Base-by-base conservation (phyloP, 2,329 filamentous ascomycete species). In the Ascochyta koolunga region DNA sequence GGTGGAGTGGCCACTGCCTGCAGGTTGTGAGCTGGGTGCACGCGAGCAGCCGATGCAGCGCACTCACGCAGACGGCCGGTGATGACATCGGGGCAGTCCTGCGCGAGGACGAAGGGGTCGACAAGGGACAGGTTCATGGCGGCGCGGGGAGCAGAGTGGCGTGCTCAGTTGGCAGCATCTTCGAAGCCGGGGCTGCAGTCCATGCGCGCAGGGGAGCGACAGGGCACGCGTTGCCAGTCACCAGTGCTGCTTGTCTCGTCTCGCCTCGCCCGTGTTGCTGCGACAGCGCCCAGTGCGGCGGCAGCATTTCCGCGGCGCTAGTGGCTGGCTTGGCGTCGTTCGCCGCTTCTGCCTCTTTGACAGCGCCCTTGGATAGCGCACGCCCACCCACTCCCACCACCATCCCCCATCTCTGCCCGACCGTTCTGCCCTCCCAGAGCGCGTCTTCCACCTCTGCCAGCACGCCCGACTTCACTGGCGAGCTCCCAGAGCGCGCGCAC, bases 41-140 rank as follows among this genome's bases (percentile, higher is more conserved):
- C 8, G 10, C 4, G 5, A 41, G 32, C 29, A 59, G 15, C 55
- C 56, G 66, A 59, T 54, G 53, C 59, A 59, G 53, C 64, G 55
- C 48, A 75, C 78, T 68, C 79, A 84, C 93, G 89, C 60, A 99
- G 88, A 53, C 89, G 93, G 70, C 91, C 91, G 29, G 90, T 93
- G 62, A 96, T 89, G 58, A 90, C 87, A 71, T 97, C 93, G 48
- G 93, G 93, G 73, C 95, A 96, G 78, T 97, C 93, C 77, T 88
- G 85, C 22, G 86, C 86, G 58, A 89, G 81, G 61, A 88, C 83
- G 68, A 89, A 89, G 21, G 88, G 88, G 71, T 91, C 88, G 59
- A 87, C 82, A 36, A 91, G 82, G 46, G 87, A 85, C 61, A 90
- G 78, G 80, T 90, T 90, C 88, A 90, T 90, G 60, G 61, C 71